Conservation (phyloP, 441 rosid genomes). For the Euphorbia celastroides region DNA sequence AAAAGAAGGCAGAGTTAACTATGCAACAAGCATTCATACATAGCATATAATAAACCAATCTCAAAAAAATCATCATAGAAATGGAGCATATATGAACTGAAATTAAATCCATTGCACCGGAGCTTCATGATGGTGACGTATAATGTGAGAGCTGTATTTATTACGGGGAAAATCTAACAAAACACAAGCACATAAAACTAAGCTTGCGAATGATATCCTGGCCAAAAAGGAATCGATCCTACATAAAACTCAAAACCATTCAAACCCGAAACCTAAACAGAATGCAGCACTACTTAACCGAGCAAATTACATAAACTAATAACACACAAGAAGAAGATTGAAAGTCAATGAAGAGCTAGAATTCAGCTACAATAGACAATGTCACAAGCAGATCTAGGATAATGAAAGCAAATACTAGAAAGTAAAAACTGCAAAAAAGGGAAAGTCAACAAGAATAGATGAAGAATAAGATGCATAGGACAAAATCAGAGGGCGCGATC, state of each 20-base stretch:
- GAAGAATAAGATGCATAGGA: not conserved
- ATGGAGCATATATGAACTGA: not conserved
- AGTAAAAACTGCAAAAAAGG: not conserved
- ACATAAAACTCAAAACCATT: not conserved
- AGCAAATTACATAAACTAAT: not conserved
- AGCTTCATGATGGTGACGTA: not conserved
- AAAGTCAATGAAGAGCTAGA: not conserved
- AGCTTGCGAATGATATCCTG: not conserved
- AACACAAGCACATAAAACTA: not conserved
- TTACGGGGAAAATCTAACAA: not conserved
- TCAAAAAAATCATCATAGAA: not conserved
- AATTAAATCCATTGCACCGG: not conserved
- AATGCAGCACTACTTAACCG: constrained; percentile 4
- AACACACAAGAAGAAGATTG: not conserved
- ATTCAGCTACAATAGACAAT: not conserved
- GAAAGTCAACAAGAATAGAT: not conserved
- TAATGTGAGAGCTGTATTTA: not conserved
- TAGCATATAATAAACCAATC: not conserved
- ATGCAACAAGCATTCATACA: not conserved
- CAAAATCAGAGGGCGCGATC: not conserved
- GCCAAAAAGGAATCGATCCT: not conserved
- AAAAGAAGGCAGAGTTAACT: not conserved
- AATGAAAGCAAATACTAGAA: not conserved
- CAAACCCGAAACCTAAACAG: not conserved
- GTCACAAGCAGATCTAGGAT: constrained; percentile 10